These are phyloP conservation scores for Monascus purpureus DNA, from an alignment of 495 filamentous ascomycete species.

Conservation along the genomic window DNA sequence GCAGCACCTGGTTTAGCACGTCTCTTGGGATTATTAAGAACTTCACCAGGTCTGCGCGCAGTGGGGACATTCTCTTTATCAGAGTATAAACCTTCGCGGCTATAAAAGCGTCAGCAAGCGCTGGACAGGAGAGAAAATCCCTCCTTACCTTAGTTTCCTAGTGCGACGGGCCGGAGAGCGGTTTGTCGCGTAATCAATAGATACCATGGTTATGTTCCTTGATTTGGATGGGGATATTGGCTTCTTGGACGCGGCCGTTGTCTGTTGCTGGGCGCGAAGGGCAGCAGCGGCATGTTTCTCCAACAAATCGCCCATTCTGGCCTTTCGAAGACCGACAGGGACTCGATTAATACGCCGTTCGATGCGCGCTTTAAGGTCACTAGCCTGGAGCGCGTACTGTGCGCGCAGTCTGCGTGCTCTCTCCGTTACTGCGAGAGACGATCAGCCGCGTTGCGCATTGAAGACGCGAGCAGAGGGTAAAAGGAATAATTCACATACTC, in stretches of 20 bases:
- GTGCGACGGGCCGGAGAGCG: constrained; percentile 14
- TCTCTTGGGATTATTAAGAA: constrained; percentile 46
- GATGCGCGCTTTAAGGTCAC: constrained; percentile 70
- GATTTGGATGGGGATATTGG: constrained; percentile 17
- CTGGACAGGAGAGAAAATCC: neutral
- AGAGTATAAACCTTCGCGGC: constrained; percentile 40
- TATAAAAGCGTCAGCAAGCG: constrained; percentile 1
- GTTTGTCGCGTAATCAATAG: constrained; percentile 10
- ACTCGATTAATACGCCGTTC: constrained; percentile 94
- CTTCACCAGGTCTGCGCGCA: constrained; percentile 20
- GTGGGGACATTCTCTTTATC: constrained; percentile 66
- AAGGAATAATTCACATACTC: constrained; percentile 40
- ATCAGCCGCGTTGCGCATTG: constrained; percentile 4
- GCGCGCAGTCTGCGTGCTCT: constrained; percentile 81
- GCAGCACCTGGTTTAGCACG: constrained; percentile 28
- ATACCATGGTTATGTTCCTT: constrained; percentile 16
- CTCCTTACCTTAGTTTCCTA: constrained; percentile 51
- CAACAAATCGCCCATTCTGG: constrained; percentile 72
- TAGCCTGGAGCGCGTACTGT: constrained; percentile 77
- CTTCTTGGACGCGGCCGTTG: constrained; percentile 17
- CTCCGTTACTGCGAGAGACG: constrained; percentile 56
- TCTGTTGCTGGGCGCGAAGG: constrained; percentile 14
- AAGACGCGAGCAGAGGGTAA: neutral
- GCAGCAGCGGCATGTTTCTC: constrained; percentile 34
- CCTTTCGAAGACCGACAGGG: constrained; percentile 61